Percentiles rank a stretch among this genome's conserved stretches.
Conservation (phyloP, 1,284 basidiomycete genomes). For the Ganoderma lingzhi region DNA sequence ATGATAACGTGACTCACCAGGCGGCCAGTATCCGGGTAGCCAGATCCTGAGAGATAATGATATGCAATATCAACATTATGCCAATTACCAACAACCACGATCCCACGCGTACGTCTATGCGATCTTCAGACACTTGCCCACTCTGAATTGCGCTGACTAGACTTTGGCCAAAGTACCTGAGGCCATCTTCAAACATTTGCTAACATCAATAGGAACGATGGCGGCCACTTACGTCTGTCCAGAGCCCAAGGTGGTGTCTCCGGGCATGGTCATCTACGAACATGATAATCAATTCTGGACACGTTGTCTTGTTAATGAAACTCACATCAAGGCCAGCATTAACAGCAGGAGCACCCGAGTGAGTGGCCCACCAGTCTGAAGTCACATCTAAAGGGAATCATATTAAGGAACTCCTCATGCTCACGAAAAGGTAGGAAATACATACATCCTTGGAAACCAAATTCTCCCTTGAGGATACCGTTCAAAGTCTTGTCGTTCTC, state of each 20-base stretch:
- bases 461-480: slow-evolving; percentile 74
- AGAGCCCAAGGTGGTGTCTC: slow-evolving; percentile 47
- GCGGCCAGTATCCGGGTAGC: slow-evolving; percentile 69
- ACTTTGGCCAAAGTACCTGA: slow-evolving; percentile 33
- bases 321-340: slow-evolving; percentile 70
- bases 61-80: neutral
- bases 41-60: slow-evolving; percentile 54
- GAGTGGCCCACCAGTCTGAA: slow-evolving; percentile 57
- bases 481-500: slow-evolving; percentile 76
- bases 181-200: too few relatives aligned
- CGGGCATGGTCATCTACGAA: slow-evolving; percentile 66
- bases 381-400: slow-evolving; percentile 35
- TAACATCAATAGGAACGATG: neutral
- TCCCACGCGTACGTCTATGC: slow-evolving; percentile 26
- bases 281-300: neutral
- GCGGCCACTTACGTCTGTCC: slow-evolving; percentile 15
- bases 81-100: neutral
- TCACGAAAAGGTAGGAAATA: slow-evolving; percentile 13
- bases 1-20: slow-evolving; percentile 42
- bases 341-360: slow-evolving; percentile 46
- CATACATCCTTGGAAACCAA: slow-evolving; percentile 77
- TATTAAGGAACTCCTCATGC: neutral
- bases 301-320: neutral
- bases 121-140: slow-evolving; percentile 28
- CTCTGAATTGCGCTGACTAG: slow-evolving; percentile 32